Base-by-base conservation (phyloP, 2,329 filamentous ascomycete species). In the Seiridium cupressi region DNA sequence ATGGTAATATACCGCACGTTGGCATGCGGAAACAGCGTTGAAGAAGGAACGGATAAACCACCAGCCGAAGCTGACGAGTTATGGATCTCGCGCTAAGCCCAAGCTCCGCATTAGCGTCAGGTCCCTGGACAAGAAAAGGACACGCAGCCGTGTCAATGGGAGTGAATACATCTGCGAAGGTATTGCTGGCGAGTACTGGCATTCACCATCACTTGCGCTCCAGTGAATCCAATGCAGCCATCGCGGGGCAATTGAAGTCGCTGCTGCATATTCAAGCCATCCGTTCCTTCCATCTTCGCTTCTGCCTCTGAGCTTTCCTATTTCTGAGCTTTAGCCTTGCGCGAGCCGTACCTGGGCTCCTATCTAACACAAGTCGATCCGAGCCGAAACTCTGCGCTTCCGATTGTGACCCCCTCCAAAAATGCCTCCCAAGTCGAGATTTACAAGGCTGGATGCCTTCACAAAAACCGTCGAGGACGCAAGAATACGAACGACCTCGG, bases 391-490 rank as follows among this genome's bases (percentile, higher is more conserved):
- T 32, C 32, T 49, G 32, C 40, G 40, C 58, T 58, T 57, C 31
- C n/a, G 18, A 8, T 18, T 18, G 5, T 26, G 26, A 56, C 61
- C 61, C 57, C 44, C 47, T 57, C 36, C 44, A 49, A 60, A 65
- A 55, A 98, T 98, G 95, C 83, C 93, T 66, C 80, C 89, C 72
- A 97, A 96, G 82, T 96, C 92, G 68, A 89, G 95, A 76, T 97
- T 99, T 74, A 97, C 91, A 62, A 89, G 90, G 85, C 91, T 99
- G 65, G 95, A 99, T 78, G 95, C 95, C 83, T 99, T 99, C 76
- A 97, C 94, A 56, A 99, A 99, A 80, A 99, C 95, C 10, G 95
- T 99, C 68, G 95, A 99, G 76, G 95, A 99, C 87, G 95, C 96
- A 66, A 88, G 95, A 69, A 88, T 99, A 73, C 90, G 96, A 70